These are phyloP conservation scores for Borealophlyctis nickersoniae DNA, from an alignment of 192 early-diverging fungal species.

Conservation along the genomic window DNA sequence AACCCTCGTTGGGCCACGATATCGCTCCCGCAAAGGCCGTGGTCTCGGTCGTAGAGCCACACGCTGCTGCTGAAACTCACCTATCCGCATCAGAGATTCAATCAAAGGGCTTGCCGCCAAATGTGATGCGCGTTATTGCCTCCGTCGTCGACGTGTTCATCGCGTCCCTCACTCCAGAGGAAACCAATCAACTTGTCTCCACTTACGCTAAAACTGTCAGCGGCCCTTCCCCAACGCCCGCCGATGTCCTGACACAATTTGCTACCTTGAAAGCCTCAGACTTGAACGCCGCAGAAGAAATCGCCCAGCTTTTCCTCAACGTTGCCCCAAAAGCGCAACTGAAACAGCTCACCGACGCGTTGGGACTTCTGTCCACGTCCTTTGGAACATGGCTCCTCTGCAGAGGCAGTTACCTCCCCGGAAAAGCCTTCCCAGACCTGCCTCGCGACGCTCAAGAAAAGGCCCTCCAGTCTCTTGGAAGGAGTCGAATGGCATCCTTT, in stretches of 20 bases:
- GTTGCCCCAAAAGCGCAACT: constrained; percentile 18
- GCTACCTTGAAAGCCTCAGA: constrained; percentile 19
- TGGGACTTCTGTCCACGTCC: constrained; percentile 33
- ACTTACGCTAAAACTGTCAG: constrained; percentile 22
- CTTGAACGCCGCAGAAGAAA: neutral
- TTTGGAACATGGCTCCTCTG: constrained; percentile 31
- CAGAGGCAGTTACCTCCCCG: constrained; percentile 1
- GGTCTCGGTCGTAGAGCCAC: no score
- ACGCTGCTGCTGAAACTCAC: no score
- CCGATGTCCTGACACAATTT: constrained; percentile 24
- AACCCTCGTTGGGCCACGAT: no score
- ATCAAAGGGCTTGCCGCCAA: constrained; percentile 9
- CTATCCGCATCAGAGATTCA: no score
- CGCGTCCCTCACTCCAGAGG: constrained; percentile 31
- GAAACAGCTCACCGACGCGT: neutral
- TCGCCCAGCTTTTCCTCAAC: constrained; percentile 9
- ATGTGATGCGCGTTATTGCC: constrained; percentile 8
- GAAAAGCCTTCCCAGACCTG: constrained; percentile 31
- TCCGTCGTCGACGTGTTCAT: constrained; percentile 53
- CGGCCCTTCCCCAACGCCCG: constrained; percentile 19
- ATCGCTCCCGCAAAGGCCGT: no score
- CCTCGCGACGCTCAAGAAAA: constrained; percentile 21
- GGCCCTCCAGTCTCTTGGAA: constrained; percentile 30
- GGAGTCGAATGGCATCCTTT: constrained; percentile 18
- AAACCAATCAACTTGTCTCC: constrained; percentile 27